These are phyloP conservation scores for Candida hungchunana DNA, from an alignment of 805 yeast genomes.

Conservation along the genomic window DNA sequence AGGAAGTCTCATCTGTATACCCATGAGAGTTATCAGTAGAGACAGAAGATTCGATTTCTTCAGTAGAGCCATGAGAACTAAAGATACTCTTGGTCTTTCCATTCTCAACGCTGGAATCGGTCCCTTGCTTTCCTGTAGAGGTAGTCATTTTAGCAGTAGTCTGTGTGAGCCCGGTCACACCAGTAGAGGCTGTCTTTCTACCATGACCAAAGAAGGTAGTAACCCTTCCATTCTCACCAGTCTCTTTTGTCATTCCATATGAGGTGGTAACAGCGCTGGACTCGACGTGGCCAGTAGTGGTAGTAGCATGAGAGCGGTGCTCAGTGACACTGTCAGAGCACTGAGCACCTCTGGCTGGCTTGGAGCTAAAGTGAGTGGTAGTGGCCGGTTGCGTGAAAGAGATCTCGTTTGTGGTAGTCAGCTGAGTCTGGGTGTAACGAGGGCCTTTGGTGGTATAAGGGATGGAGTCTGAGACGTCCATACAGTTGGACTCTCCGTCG, in stretches of 20 bases:
- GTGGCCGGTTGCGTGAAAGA: slow-evolving; percentile 10
- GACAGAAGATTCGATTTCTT: no score
- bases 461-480: slow-evolving; percentile 9
- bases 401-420: slow-evolving; percentile 5
- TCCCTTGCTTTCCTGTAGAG: slow-evolving; percentile 15
- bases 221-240: no score
- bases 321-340: slow-evolving; percentile 3
- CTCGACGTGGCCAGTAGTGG: no score
- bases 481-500: slow-evolving; percentile 9
- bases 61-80: no score
- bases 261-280: no score
- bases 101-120: no score
- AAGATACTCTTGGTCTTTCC: no score
- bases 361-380: slow-evolving; percentile 5
- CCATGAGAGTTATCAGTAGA: no score
- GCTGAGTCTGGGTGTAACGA: slow-evolving; percentile 4
- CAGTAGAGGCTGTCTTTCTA: background rate
- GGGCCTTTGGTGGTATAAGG: slow-evolving; percentile 9
- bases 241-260: no score
- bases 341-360: slow-evolving; percentile 5
- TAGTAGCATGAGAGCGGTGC: background rate
- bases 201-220: background rate
- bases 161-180: slow-evolving; percentile 14
- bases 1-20: no score
- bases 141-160: slow-evolving; percentile 22